Percentiles rank a stretch among this genome's conserved stretches.
phyloP scores from a whole-genome alignment of 805 yeast species.

The Schwanniomyces pseudopolymorphus region DNA sequence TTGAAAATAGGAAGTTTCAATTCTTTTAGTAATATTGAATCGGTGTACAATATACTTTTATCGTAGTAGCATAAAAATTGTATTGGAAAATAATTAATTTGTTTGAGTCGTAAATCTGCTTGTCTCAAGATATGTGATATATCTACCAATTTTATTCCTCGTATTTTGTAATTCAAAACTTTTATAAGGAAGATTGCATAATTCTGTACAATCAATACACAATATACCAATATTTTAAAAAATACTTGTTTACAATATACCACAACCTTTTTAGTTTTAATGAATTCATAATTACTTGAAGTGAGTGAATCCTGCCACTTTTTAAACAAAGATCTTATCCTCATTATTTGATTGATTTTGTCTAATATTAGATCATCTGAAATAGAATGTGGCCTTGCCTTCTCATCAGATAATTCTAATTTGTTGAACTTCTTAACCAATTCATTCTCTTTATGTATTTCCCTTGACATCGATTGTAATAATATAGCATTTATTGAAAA shows the following conservation, averaged over 20 bases:
- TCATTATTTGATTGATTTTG: constrained; percentile 30
- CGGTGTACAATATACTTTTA: constrained; percentile 37
- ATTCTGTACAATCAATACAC: constrained; percentile 15
- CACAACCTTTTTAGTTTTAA: neutral
- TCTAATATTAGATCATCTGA: constrained; percentile 31
- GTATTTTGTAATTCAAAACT: constrained; percentile 26
- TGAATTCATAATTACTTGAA: neutral
- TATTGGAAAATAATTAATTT: constrained; percentile 72
- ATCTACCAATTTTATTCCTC: constrained; percentile 29
- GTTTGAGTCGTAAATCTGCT: constrained; percentile 73
- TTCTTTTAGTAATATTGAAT: constrained; percentile 44
- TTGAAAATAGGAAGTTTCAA: constrained; percentile 36
- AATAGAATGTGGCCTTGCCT: constrained; percentile 10
- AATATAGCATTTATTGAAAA: constrained; percentile 73
- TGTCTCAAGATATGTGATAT: constrained; percentile 72
- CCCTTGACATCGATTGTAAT: constrained; percentile 48
- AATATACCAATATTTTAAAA: constrained; percentile 9
- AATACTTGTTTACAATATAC: neutral
- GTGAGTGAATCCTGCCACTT: neutral
- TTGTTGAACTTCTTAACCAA: constrained; percentile 24
- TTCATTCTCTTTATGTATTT: constrained; percentile 6
- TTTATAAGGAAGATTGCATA: constrained; percentile 17
- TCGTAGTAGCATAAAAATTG: constrained; percentile 66
- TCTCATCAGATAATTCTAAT: constrained; percentile 13
- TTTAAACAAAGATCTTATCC: constrained; percentile 2